These are phyloP conservation scores for Bretziella fagacearum DNA, from an alignment of 2,329 filamentous ascomycete genomes.

Conservation along the genomic window DNA sequence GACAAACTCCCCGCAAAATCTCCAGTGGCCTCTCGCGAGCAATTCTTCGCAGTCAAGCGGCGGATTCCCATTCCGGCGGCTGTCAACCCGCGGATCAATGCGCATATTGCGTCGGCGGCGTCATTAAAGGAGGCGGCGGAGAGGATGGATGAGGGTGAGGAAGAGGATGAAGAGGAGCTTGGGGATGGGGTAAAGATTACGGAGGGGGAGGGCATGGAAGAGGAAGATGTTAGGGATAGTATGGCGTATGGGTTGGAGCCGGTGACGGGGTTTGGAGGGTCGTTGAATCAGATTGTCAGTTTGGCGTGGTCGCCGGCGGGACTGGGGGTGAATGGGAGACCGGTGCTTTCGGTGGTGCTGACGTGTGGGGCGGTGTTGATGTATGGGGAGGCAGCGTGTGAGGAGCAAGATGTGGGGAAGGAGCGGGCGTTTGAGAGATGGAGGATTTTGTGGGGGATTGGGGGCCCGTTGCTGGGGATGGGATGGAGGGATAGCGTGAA, in stretches of 20 bases:
- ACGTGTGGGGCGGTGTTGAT: slow-evolving; percentile 33
- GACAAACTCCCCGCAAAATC: slow-evolving; percentile 16
- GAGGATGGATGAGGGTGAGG: neutral
- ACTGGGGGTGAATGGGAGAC: slow-evolving; percentile 36
- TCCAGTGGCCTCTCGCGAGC: slow-evolving; percentile 17
- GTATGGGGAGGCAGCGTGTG: slow-evolving; percentile 30
- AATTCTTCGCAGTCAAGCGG: slow-evolving; percentile 15
- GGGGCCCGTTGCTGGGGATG: slow-evolving; percentile 28
- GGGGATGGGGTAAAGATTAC: slow-evolving; percentile 6
- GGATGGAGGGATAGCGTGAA: slow-evolving; percentile 28
- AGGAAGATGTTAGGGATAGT: slow-evolving; percentile 19
- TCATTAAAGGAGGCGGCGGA: neutral
- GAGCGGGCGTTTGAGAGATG: slow-evolving; percentile 31
- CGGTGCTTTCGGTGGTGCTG: slow-evolving; percentile 34
- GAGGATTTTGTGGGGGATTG: slow-evolving; percentile 39
- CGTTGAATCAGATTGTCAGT: slow-evolving; percentile 37
- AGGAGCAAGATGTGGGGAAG: slow-evolving; percentile 18
- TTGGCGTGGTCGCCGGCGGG: slow-evolving; percentile 42
- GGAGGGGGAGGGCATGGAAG: slow-evolving; percentile 6
- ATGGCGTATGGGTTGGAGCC: slow-evolving; percentile 29
- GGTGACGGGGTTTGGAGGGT: slow-evolving; percentile 31
- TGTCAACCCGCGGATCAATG: slow-evolving; percentile 12
- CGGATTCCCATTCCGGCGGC: slow-evolving; percentile 15
- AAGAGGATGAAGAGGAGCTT: slow-evolving; percentile 7
- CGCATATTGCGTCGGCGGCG: slow-evolving; percentile 1